Evolutionary conservation across 805 yeast species (phyloP).

Genomic region (Candida quercuum): DNA sequence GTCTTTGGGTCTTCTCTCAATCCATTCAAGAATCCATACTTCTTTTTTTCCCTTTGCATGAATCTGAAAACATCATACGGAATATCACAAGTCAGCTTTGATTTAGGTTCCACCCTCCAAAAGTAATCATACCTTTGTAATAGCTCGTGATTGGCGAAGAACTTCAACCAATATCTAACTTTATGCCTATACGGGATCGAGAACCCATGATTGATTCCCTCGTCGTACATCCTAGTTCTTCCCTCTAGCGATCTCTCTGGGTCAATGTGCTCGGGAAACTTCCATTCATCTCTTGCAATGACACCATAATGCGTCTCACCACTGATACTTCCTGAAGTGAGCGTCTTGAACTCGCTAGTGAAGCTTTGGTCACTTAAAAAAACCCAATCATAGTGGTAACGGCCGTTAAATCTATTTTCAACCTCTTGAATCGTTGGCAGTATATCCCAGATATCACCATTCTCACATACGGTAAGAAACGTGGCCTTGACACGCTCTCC

Average conservation of each 20-base stretch:
- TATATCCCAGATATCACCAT: conserved; percentile 49
- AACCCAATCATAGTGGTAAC: conserved; percentile 65
- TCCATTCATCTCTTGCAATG: conserved; percentile 56
- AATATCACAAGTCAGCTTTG: conserved; percentile 51
- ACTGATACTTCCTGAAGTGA: conserved; percentile 41
- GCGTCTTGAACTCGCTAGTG: conserved; percentile 40
- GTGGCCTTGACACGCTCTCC: conserved; percentile 34
- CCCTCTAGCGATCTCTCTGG: conserved; percentile 35
- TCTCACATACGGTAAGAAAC: conserved; percentile 59
- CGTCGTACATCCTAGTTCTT: conserved; percentile 34
- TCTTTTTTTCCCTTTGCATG: conserved; percentile 46
- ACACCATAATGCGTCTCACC: conserved; percentile 56
- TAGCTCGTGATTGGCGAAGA: conserved; percentile 54
- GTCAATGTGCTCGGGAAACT: conserved; percentile 54
- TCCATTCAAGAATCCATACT: conserved; percentile 61
- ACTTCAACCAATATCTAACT: conserved; percentile 40
- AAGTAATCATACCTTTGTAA: conserved; percentile 54
- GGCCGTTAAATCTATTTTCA: conserved; percentile 44
- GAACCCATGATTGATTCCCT: conserved; percentile 39
- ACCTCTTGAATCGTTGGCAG: conserved; percentile 50
- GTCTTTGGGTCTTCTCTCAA: conserved; percentile 51
- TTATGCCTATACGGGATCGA: conserved; percentile 55
- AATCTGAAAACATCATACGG: conserved; percentile 58
- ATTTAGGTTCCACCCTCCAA: conserved; percentile 73
- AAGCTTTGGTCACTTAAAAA: conserved; percentile 64